Percentiles rank a stretch among this genome's conserved stretches.
Conservation (phyloP, 345 rosid species). For the Pistacia atlantica region DNA sequence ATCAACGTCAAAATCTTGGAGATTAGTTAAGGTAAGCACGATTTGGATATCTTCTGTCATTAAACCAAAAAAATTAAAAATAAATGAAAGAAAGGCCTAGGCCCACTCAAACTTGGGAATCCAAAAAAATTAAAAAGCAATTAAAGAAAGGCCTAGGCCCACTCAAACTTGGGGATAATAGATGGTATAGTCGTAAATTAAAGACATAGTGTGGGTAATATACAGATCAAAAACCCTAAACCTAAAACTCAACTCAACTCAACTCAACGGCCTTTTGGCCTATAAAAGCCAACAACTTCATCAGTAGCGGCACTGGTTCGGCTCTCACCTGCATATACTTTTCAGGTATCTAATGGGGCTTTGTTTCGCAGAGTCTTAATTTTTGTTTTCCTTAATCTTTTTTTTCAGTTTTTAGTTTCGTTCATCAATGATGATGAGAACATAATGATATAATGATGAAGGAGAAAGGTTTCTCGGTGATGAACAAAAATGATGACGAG, state of each 20-base stretch:
- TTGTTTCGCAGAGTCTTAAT: neutral
- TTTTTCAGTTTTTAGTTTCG: neutral
- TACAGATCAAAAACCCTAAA: conserved; percentile 3
- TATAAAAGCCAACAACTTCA: neutral
- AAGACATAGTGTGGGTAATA: neutral
- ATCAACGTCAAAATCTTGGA: too few species aligned
- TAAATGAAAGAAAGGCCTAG: too few species aligned
- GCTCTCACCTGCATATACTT: neutral
- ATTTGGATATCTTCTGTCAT: too few species aligned
- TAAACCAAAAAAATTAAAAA: too few species aligned
- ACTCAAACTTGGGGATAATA: too few species aligned
- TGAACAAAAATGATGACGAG: conserved; percentile 64
- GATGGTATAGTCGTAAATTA: neutral
- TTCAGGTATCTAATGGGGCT: neutral
- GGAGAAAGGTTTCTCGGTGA: conserved; percentile 45
- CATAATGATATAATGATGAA: neutral
- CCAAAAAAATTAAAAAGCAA: too few species aligned
- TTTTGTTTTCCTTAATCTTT: too few species aligned
- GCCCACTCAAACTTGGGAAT: too few species aligned
- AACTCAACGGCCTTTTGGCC: neutral
- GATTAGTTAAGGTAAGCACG: too few species aligned
- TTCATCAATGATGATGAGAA: neutral
- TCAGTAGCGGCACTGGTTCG: too few species aligned
- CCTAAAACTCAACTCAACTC: neutral
- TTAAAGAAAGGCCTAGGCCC: too few species aligned